Evolutionary conservation across 2,329 filamentous ascomycete genomes (phyloP).

Genomic region (Cladosporium sp.): DNA sequence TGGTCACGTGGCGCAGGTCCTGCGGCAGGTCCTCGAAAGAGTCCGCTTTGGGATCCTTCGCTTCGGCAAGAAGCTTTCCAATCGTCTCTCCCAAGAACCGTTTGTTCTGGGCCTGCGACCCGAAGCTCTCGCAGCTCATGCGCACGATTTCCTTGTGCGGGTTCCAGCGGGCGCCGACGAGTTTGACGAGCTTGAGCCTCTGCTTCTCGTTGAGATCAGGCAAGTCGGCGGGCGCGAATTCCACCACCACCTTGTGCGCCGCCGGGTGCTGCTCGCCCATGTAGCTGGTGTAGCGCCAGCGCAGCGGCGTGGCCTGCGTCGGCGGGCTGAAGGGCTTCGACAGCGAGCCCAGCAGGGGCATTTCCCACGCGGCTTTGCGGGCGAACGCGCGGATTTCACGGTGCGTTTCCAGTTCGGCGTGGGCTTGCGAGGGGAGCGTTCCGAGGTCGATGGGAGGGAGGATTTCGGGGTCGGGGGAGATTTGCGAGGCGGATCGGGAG

Average conservation of each 20-base stretch:
- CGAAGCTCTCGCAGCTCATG: conserved; percentile 81
- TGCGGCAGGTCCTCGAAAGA: conserved; percentile 86
- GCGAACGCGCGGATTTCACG: conserved; percentile 86
- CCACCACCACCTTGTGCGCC: conserved; percentile 87
- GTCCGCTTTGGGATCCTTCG: conserved; percentile 67
- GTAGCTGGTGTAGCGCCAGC: conserved; percentile 96
- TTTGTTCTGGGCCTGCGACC: conserved; percentile 93
- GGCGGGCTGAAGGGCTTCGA: conserved; percentile 77
- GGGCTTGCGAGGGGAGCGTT: conserved; percentile 78
- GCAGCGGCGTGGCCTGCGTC: conserved; percentile 63
- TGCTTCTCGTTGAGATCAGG: conserved; percentile 61
- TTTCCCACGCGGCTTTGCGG: conserved; percentile 86
- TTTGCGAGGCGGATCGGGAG: conserved; percentile 11
- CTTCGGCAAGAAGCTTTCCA: conserved; percentile 66
- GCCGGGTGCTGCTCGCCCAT: conserved; percentile 92
- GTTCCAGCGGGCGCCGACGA: conserved; percentile 83
- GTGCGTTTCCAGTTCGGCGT: conserved; percentile 83
- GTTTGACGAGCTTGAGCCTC: conserved; percentile 77
- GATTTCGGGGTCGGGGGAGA: conserved; percentile 13
- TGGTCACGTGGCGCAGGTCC: conserved; percentile 69
- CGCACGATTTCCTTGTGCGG: conserved; percentile 75
- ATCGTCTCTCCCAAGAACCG: conserved; percentile 82
- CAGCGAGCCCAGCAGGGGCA: conserved; percentile 80
- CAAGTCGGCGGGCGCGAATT: conserved; percentile 81
- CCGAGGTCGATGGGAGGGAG: conserved; percentile 18